Conservation (phyloP, 2,329 filamentous ascomycete species). For the Amauroascus niger region DNA sequence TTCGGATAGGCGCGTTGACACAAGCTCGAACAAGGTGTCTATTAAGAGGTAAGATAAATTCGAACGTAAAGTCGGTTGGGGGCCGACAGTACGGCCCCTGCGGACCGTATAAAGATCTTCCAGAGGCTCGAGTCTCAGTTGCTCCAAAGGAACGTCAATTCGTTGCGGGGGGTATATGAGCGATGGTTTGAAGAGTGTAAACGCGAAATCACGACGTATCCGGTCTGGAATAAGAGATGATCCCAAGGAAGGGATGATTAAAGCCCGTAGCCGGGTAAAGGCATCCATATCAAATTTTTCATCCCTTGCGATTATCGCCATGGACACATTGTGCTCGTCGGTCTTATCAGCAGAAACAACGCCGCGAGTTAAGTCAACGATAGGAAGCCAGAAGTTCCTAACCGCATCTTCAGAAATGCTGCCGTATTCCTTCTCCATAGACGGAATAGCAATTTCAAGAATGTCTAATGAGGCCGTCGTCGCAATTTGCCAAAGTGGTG, state of each 20-base stretch:
- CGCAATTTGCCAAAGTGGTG: conserved; percentile 68
- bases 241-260: conserved; percentile 68
- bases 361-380: conserved; percentile 57
- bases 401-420: conserved; percentile 30
- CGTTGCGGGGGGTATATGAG: conserved; percentile 64
- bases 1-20: conserved; percentile 44
- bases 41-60: conserved; percentile 73
- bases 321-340: conserved; percentile 36
- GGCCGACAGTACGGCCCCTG: conserved; percentile 61
- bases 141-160: conserved; percentile 45
- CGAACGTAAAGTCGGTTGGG: conserved; percentile 54
- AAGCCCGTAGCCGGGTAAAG: conserved; percentile 54
- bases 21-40: conserved; percentile 64
- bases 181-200: conserved; percentile 70
- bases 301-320: conserved; percentile 50
- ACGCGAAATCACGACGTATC: conserved; percentile 59
- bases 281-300: conserved; percentile 71
- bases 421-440: conserved; percentile 42
- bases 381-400: conserved; percentile 58
- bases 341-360: conserved; percentile 57
- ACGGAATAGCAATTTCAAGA: conserved; percentile 55
- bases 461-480: conserved; percentile 62
- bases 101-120: conserved; percentile 54
- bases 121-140: conserved; percentile 45
- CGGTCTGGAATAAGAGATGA: conserved; percentile 54